A percentile compares a stretch with the other conserved stretches of the same genome.
These are phyloP conservation scores for Simmondsia chinensis DNA, from an alignment of 148 eudicot species.

Conservation along the genomic window DNA sequence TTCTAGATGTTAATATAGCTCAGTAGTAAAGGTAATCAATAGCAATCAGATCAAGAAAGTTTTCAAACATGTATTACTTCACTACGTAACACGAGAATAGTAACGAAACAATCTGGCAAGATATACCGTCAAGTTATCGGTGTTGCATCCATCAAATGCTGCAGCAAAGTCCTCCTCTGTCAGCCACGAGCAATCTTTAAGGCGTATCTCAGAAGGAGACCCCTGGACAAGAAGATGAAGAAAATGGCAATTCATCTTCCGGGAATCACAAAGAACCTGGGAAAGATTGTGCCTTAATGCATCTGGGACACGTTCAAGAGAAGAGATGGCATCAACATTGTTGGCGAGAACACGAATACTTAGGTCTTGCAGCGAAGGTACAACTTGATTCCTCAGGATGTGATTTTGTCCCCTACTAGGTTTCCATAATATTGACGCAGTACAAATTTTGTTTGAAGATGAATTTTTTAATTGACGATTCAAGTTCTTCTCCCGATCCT, in stretches of 20 bases:
- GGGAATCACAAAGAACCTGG: conserved; percentile 55
- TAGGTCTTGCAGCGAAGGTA: conserved; percentile 46
- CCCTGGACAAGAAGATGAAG: conserved; percentile 61
- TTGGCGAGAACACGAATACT: conserved; percentile 44
- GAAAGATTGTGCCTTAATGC: conserved; percentile 57
- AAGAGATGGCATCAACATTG: conserved; percentile 69
- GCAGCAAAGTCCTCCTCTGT: conserved; percentile 48
- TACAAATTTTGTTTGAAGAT: conserved; percentile 12
- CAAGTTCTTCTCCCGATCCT: conserved; percentile 42
- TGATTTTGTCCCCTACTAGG: conserved; percentile 25
- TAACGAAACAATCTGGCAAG: background rate
- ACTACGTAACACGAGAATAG: no score
- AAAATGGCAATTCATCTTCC: conserved; percentile 57
- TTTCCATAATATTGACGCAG: conserved; percentile 42
- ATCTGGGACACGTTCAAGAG: conserved; percentile 69
- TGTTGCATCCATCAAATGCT: conserved; percentile 32
- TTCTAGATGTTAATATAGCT: no score
- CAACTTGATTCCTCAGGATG: conserved; percentile 6
- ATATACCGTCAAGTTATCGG: conserved; percentile 41
- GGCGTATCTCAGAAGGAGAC: conserved; percentile 71
- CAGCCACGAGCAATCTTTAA: conserved; percentile 85
- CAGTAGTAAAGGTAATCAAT: no score
- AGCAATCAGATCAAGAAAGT: no score
- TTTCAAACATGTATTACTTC: no score
- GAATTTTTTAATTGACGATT: conserved; percentile 7